Conservation (phyloP, 1,139 yeast species). For the Hansenula sp. region DNA sequence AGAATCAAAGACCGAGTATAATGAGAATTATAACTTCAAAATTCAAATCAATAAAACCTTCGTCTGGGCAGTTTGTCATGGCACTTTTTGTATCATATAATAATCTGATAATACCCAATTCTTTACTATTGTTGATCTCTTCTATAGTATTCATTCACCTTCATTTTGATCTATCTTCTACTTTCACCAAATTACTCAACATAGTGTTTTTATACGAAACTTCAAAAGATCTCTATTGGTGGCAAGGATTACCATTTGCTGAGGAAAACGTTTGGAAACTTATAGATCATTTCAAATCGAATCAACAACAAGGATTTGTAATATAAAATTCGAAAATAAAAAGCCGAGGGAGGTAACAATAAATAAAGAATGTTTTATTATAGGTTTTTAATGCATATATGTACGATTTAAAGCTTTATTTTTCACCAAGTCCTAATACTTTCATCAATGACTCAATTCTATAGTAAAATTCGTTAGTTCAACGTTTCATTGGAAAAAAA, state of each 20-base stretch:
- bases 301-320: not conserved
- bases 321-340: not conserved
- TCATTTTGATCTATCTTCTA: not conserved
- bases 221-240: constrained; percentile 3
- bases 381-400: not conserved
- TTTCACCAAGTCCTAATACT: not conserved
- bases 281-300: not conserved
- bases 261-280: constrained; percentile 3
- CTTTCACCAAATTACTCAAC: not conserved
- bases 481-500: not conserved
- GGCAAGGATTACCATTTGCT: not conserved
- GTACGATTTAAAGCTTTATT: not conserved
- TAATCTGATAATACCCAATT: not conserved
- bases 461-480: not conserved
- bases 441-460: constrained; percentile 1
- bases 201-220: not conserved
- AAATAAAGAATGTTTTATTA: not conserved
- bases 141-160: not conserved
- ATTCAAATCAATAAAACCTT: no score
- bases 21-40: no score
- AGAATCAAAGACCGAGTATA: no score
- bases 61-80: no score
- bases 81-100: not conserved
- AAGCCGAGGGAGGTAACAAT: not conserved
- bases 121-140: not conserved